Evolutionary conservation across 78 protist species (phyloP).

Genomic region (Creolimax fragrantissima): DNA sequence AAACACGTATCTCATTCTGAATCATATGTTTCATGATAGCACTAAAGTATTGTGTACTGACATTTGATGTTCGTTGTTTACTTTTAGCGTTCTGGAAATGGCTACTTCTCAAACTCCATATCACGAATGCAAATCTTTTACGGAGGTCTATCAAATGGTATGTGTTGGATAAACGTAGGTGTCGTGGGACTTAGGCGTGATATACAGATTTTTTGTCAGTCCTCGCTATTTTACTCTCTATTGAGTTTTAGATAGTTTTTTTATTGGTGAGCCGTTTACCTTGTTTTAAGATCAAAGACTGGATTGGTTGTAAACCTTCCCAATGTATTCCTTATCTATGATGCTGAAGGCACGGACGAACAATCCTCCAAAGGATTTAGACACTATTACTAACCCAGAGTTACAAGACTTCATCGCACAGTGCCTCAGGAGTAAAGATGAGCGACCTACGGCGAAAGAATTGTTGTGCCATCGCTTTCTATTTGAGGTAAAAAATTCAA

Average conservation of each 20-base stretch:
- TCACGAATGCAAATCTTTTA: not conserved
- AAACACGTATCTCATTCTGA: too few species aligned
- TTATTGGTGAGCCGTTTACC: too few species aligned
- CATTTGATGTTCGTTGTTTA: too few species aligned
- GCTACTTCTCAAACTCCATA: not conserved
- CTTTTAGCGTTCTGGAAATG: not conserved
- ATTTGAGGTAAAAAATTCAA: not conserved
- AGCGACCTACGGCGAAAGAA: not conserved
- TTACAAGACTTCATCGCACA: not conserved
- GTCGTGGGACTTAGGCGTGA: too few species aligned
- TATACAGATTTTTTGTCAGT: too few species aligned
- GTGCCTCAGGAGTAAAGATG: not conserved
- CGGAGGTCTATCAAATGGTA: not conserved
- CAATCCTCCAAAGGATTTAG: not conserved
- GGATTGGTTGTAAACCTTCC: too few species aligned
- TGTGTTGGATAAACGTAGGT: too few species aligned
- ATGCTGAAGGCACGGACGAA: not conserved
- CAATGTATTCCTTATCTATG: not conserved
- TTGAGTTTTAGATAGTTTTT: too few species aligned
- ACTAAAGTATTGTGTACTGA: too few species aligned
- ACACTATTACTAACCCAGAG: not conserved
- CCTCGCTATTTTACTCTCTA: too few species aligned
- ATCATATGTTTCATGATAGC: too few species aligned
- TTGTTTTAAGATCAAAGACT: too few species aligned
- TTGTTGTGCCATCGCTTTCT: not conserved